Evolutionary conservation across 257 asterid genomes (phyloP).

Genomic region (Solanum chaucha): DNA sequence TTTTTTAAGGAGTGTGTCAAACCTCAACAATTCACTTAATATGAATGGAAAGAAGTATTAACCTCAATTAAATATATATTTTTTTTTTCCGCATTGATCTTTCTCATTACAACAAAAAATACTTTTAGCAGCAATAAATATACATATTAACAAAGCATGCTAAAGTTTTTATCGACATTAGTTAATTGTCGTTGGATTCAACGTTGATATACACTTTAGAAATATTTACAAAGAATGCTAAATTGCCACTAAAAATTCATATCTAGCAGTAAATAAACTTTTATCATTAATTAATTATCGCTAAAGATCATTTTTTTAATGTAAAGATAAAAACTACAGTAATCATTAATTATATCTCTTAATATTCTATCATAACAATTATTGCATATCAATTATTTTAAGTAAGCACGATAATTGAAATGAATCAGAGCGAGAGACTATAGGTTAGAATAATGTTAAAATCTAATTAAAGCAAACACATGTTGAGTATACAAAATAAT

Average conservation of each 20-base stretch:
- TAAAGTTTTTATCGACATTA: too few species aligned
- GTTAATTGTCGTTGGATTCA: too few species aligned
- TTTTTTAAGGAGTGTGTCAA: background rate
- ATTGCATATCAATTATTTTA: background rate
- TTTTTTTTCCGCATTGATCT: background rate
- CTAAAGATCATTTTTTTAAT: too few species aligned
- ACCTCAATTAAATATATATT: background rate
- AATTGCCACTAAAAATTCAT: too few species aligned
- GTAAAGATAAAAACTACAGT: background rate
- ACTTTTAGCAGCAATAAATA: too few species aligned
- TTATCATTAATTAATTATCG: too few species aligned
- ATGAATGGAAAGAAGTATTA: background rate
- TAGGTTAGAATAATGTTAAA: background rate
- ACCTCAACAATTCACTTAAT: too few species aligned
- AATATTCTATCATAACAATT: background rate
- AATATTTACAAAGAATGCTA: too few species aligned
- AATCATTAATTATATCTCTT: background rate
- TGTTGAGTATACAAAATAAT: background rate
- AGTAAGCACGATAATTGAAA: background rate
- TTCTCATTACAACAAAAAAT: background rate
- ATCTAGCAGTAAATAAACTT: too few species aligned
- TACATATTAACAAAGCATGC: too few species aligned
- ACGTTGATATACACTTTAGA: too few species aligned
- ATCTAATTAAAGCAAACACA: background rate
- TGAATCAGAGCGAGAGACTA: background rate